Evolutionary conservation across 2,329 filamentous ascomycete species (phyloP).

Genomic region (Apiospora rasikravindrae): DNA sequence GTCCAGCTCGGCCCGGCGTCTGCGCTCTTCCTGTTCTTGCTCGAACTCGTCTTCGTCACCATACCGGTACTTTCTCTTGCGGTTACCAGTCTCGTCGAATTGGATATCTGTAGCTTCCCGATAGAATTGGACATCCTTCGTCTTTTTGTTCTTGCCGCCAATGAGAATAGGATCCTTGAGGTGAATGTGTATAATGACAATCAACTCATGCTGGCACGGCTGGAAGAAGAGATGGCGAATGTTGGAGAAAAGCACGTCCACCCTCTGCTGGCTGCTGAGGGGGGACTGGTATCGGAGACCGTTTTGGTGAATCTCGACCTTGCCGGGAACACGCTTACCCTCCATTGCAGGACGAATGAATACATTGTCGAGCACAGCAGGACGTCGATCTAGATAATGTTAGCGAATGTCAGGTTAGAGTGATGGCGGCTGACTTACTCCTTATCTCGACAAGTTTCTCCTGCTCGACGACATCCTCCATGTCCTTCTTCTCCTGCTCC

Average conservation of each 20-base stretch:
- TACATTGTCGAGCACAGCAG: constrained; percentile 88
- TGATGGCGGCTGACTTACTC: constrained; percentile 61
- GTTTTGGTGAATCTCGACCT: constrained; percentile 97
- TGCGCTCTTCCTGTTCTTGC: constrained; percentile 94
- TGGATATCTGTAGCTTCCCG: constrained; percentile 97
- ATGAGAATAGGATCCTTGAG: constrained; percentile 98
- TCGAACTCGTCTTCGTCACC: constrained; percentile 99
- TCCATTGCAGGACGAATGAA: constrained; percentile 96
- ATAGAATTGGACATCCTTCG: constrained; percentile 98
- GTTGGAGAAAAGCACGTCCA: constrained; percentile 97
- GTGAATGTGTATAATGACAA: constrained; percentile 97
- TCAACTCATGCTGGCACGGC: constrained; percentile 92
- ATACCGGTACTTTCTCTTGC: constrained; percentile 96
- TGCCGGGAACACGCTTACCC: constrained; percentile 93
- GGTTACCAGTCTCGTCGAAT: constrained; percentile 97
- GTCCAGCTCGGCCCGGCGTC: constrained; percentile 89
- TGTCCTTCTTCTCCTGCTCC: constrained; percentile 98
- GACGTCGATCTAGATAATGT: constrained; percentile 77
- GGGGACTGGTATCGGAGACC: constrained; percentile 94
- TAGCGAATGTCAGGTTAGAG: constrained; percentile 39
- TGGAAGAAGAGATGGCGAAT: constrained; percentile 99
- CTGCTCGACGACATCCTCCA: constrained; percentile 99
- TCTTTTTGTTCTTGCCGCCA: constrained; percentile 90
- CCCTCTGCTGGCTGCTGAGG: constrained; percentile 78
- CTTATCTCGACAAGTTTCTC: constrained; percentile 95